Evolutionary conservation across 345 rosid species (phyloP), one percentile per base, ranked within the genome.

Genomic region (Rhizophora mangle): DNA sequence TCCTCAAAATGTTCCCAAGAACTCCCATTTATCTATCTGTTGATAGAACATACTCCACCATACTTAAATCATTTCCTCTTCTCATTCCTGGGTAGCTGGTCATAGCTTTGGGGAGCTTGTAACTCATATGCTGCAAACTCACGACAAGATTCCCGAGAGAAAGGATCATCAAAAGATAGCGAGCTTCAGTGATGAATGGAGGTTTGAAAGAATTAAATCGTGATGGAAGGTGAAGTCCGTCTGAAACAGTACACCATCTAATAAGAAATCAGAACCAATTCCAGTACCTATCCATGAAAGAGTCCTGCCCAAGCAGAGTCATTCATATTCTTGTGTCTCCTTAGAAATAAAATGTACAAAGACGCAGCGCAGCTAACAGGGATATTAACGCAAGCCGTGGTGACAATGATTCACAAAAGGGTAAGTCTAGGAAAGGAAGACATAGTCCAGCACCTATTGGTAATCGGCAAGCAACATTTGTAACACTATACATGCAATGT

Each of bases 401-500:
- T 9, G 30, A 56, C 27, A 10, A 15, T 24, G 29, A 56, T 56
- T 56, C 60, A 11, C 60, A 22, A 24, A 56, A 27, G 24, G 15
- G 21, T 8, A 56, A 13, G 30, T 21, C 16, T 15, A 8, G 18
- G 16, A 20, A 54, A 54, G 58, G 26, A 9, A 63, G 66, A 20
- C 31, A 63, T 1, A 22, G 20, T 37, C 24, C 60, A 31, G 19
- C 8, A 32, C 27, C 69, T 31, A 56, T 22, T 43, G 53, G 49
- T 60, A 32, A 34, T 61, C 62, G 6, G 53, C 20, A 62, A 26
- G 53, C 29, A 27, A 24, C 29, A 37, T 37, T 55, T 27, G 18
- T 20, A 20, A 52, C 49, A 61, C 73, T 62, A 27, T 71, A 37
- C 74, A 63, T 6, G 36, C 39, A 54, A 63, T 53, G 62, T 63